Base-by-base conservation (phyloP, 2,329 filamentous ascomycete genomes). In the Bipolaris cookei region DNA sequence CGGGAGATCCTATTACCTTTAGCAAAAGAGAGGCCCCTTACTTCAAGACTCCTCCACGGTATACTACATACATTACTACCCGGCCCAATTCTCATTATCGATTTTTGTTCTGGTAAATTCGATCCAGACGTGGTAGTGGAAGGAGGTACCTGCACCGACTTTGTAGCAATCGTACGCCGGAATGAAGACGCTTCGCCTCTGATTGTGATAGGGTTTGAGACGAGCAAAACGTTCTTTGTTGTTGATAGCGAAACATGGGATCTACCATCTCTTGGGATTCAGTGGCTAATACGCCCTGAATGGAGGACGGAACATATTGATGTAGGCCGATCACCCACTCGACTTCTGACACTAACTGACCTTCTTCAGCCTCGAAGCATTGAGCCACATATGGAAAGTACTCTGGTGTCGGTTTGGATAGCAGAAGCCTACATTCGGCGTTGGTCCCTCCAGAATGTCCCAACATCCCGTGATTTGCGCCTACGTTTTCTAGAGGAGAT, bases 401-500 rank as follows among this genome's bases (percentile, higher is more conserved):
- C 20, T 6, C 48, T 56, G 11, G 28, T 56, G 2, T 56, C 13
- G 1, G 42, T 56, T 39, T 51, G n/a, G 41, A 46, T 56, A 51
- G 47, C 14, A 42, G 54, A 56, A 11, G 42, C 43, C 37, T 56
- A 14, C 35, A 37, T 56, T 30, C 14, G 7, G 2, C 18, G 18
- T 23, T 11, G 7, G 35, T 21, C 21, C 13, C 16, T 51, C 2
- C 0, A 6, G 42, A 16, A 56, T 28, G 34, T 42, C 2, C 54
- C 42, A 30, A 28, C 54, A 5, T 45, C 47, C 18, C 28, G 35
- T 30, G 10, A 43, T 25, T 23, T 56, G 38, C 54, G 54, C 30
- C 5, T 56, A n/a, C 54, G 54, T n/a, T 47, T 46, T 47, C 35
- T 56, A 43, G n/a, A 7, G 6, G 47, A 56, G 41, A 6, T 56